Base-by-base conservation (phyloP, 257 asterid genomes). In the Henckelia pumila region DNA sequence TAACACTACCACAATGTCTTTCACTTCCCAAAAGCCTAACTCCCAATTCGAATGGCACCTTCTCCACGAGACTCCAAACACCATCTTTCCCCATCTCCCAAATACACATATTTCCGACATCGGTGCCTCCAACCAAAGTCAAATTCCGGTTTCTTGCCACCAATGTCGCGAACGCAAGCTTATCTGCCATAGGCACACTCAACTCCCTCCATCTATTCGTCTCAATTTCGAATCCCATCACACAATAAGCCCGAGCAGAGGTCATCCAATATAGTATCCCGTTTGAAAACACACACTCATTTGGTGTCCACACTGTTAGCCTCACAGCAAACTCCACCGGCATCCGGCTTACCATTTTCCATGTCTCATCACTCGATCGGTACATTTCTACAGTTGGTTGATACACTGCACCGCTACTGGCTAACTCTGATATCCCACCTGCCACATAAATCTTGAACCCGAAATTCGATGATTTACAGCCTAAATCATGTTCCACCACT, bases 221-320 rank as follows among this genome's bases (percentile, higher is more conserved):
- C 35, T 13, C 59, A n/a, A 89, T 74, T 33, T 81, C 85, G 35
- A 81, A 80, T 23, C 91, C 92, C 88, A 89, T 80, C 58, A 89
- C 77, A 59, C 89, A 85, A 71, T 87, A 89, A 2, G 86, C 96
- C 29, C 96, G 74, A 2, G 96, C 95, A 0, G 95, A 89, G 0
- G 95, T 92, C 80, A 89, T 81, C 98, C 96, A 92, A 20, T 92
- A 89, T 0, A 89, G 74, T 11, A 73, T 16, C 22, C 96, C 95
- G 3, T 77, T 57, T 5, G 79, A 79, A 66, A 53, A 70, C 19
- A 85, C 95, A n/a, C 96, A 75, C 52, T 87, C 95, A 22, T 74
- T 82, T 1, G 95, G 89, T 3, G 96, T 92, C 98, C 98, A 92
- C 6, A 92, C 98, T 0, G 95, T 92, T 26, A 89, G 77, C 78